Conservation (phyloP, 192 early-diverging fungal genomes). For the Spizellomyces punctatus region DNA sequence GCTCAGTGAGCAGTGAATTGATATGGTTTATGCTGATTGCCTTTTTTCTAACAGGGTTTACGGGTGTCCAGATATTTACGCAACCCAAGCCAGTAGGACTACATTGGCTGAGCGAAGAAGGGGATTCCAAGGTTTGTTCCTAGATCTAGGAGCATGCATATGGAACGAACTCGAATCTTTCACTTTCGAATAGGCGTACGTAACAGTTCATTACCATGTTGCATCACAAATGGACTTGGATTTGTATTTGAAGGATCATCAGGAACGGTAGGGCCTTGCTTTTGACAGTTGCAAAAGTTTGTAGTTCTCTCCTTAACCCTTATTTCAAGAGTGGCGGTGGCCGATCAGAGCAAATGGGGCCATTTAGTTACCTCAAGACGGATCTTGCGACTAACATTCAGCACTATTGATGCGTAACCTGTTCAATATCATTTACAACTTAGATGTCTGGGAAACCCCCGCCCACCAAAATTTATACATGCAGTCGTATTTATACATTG, state of each 20-base stretch:
- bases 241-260: conserved; percentile 36
- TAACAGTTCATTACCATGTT: conserved; percentile 52
- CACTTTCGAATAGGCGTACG: conserved; percentile 28
- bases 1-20: not conserved
- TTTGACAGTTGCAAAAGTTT: not conserved
- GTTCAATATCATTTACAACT: too few relatives aligned
- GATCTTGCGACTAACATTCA: conserved; percentile 37
- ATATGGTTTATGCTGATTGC: not conserved
- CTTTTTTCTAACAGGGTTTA: conserved; percentile 38
- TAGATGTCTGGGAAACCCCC: too few relatives aligned
- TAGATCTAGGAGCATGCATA: not conserved
- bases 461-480: too few relatives aligned
- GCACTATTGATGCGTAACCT: conserved; percentile 15
- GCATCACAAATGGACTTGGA: conserved; percentile 41
- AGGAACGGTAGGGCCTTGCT: conserved; percentile 21
- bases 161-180: too few relatives aligned
- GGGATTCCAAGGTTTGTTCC: conserved; percentile 37
- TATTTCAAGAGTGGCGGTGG: conserved; percentile 26
- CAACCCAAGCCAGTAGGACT: conserved; percentile 51
- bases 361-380: conserved; percentile 41
- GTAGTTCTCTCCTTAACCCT: not conserved
- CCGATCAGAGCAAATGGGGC: conserved; percentile 32
- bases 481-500: too few relatives aligned
- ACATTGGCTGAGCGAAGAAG: conserved; percentile 52
- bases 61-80: conserved; percentile 40